These are phyloP conservation scores for Striga hermonthica DNA, from an alignment of 305 asterid genomes.

Conservation along the genomic window DNA sequence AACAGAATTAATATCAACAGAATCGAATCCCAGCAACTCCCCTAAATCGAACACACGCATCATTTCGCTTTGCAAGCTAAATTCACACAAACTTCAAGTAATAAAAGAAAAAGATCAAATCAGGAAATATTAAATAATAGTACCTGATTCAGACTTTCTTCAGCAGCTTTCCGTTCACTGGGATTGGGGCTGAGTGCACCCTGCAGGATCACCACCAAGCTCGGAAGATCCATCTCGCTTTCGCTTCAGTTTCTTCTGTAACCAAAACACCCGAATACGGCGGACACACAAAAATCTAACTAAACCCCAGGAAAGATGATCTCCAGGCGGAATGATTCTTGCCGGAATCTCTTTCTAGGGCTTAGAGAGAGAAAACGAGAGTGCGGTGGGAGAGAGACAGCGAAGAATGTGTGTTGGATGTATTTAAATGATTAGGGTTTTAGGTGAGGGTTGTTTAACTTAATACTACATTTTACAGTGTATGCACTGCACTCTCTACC, in stretches of 20 bases:
- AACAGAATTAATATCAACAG: neutral
- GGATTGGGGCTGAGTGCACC: conserved; percentile 91
- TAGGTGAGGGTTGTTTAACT: conserved; percentile 36
- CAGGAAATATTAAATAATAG: neutral
- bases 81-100: neutral
- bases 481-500: too few relatives aligned
- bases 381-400: too few relatives aligned
- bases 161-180: conserved; percentile 79
- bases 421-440: conserved; percentile 79
- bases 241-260: conserved; percentile 3
- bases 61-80: neutral
- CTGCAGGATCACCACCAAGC: conserved; percentile 63
- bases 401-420: conserved; percentile 12
- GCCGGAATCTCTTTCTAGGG: conserved; percentile 37
- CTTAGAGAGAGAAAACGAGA: conserved; percentile 30
- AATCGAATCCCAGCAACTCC: conserved; percentile 1
- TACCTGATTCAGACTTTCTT: conserved; percentile 87
- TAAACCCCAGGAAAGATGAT: conserved; percentile 37
- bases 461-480: too few relatives aligned
- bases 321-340: conserved; percentile 11
- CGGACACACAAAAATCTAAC: conserved; percentile 7
- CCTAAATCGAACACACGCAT: conserved; percentile 1
- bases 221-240: conserved; percentile 76
- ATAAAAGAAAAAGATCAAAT: neutral
- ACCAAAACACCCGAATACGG: neutral